Percentiles rank a stretch among this genome's conserved stretches.
These are phyloP conservation scores for Byssoonygena ceratinophila DNA, from an alignment of 2,329 filamentous ascomycete genomes.

Conservation along the genomic window DNA sequence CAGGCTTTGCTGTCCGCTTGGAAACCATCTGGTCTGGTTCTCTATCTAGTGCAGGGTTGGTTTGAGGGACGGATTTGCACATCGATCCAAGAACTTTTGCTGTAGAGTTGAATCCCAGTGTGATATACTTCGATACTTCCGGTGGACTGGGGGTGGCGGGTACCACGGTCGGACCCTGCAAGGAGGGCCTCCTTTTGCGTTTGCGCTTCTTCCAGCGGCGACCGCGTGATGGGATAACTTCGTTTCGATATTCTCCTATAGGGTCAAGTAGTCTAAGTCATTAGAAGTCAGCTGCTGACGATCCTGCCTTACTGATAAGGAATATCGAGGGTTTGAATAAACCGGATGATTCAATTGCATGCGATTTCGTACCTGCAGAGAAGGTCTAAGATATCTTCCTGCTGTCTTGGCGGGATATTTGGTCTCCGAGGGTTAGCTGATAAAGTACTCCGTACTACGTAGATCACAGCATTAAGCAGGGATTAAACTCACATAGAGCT, in stretches of 20 bases:
- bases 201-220: slow-evolving; percentile 9
- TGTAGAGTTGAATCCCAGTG: slow-evolving; percentile 14
- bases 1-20: neutral
- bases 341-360: neutral
- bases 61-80: neutral
- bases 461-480: no score
- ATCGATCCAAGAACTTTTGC: slow-evolving; percentile 2
- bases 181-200: neutral
- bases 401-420: slow-evolving; percentile 5
- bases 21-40: neutral
- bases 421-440: slow-evolving; percentile 1
- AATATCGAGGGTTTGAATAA: no score
- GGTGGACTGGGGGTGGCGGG: neutral
- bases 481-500: neutral
- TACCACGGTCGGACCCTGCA: neutral
- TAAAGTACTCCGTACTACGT: no score
- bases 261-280: slow-evolving; percentile 10
- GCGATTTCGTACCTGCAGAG: slow-evolving; percentile 7
- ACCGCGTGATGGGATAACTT: slow-evolving; percentile 7
- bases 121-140: slow-evolving; percentile 5
- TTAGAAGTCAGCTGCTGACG: neutral
- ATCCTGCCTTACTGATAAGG: no score
- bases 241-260: slow-evolving; percentile 7
- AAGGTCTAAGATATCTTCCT: slow-evolving; percentile 10
- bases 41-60: neutral